Conservation (phyloP, 805 yeast species). For the Ascoidea tarda region DNA sequence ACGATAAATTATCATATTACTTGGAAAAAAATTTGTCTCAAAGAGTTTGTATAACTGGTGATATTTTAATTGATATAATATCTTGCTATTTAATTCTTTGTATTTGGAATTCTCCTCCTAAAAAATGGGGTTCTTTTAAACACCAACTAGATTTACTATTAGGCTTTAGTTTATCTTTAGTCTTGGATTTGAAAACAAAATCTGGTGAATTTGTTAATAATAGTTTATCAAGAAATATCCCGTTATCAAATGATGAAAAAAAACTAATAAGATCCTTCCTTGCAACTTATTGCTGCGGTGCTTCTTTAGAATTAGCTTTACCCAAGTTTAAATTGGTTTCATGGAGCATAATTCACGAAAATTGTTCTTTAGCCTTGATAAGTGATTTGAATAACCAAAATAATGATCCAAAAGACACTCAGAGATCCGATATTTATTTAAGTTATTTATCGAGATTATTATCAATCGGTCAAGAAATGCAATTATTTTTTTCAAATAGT, state of each 20-base stretch:
- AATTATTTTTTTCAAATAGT: neutral
- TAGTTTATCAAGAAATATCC: conserved; percentile 15
- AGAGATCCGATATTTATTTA: conserved; percentile 26
- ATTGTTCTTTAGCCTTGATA: conserved; percentile 19
- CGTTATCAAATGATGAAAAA: conserved; percentile 16
- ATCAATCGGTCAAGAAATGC: conserved; percentile 34
- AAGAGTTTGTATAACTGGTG: conserved; percentile 28
- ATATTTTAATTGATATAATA: conserved; percentile 26
- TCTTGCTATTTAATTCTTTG: conserved; percentile 30
- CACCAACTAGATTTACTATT: conserved; percentile 34
- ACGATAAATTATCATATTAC: conserved; percentile 27
- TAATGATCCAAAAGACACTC: conserved; percentile 15
- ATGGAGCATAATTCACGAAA: conserved; percentile 32
- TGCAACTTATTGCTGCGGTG: conserved; percentile 36
- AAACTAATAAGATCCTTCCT: conserved; percentile 27
- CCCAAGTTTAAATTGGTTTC: conserved; percentile 34
- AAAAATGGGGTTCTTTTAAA: conserved; percentile 35
- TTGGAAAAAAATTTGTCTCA: conserved; percentile 30
- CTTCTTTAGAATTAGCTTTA: conserved; percentile 33
- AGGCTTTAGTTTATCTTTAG: conserved; percentile 29
- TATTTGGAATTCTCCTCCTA: conserved; percentile 40
- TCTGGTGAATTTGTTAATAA: conserved; percentile 14
- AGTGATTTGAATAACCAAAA: conserved; percentile 13
- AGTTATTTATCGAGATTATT: conserved; percentile 29
- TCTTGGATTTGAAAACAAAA: conserved; percentile 33